A percentile compares a stretch with the other conserved stretches of the same genome.
These are phyloP conservation scores for Sphaerulina vaccinii DNA, from an alignment of 2,329 filamentous ascomycete species.

Conservation along the genomic window DNA sequence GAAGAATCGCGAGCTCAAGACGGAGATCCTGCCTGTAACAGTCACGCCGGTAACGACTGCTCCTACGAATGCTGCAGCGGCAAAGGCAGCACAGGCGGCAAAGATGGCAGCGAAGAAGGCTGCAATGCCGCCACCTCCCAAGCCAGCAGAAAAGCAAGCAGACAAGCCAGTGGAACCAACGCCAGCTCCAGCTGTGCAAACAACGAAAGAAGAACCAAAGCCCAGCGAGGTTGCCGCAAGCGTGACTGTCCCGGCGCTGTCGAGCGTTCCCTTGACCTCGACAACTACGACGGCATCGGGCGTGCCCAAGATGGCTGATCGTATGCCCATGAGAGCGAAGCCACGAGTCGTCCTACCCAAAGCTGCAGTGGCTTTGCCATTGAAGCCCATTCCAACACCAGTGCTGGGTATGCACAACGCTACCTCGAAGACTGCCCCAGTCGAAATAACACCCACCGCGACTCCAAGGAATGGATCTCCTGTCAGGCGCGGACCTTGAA, in stretches of 20 bases:
- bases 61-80: slow-evolving; percentile 17
- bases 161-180: not conserved
- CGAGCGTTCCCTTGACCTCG: not conserved
- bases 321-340: not conserved
- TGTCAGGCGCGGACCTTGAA: not conserved
- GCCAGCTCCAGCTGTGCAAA: slow-evolving; percentile 1
- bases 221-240: not conserved
- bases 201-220: not conserved
- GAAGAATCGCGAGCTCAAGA: slow-evolving; percentile 63
- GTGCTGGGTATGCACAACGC: slow-evolving; percentile 23
- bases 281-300: not conserved
- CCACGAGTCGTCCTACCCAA: slow-evolving; percentile 11
- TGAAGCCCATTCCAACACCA: slow-evolving; percentile 21
- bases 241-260: not conserved
- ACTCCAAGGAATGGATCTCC: slow-evolving; percentile 8
- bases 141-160: slow-evolving; percentile 2
- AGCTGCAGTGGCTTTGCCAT: slow-evolving; percentile 9
- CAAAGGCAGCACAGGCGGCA: slow-evolving; percentile 11
- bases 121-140: not conserved
- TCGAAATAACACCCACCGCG: slow-evolving; percentile 9
- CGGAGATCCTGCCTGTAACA: slow-evolving; percentile 53
- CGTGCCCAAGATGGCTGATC: not conserved
- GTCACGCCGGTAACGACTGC: slow-evolving; percentile 24
- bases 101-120: slow-evolving; percentile 10
- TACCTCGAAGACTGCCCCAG: slow-evolving; percentile 15